Evolutionary conservation across 208 protist species (phyloP), one percentile per base, ranked within the genome.

Genomic region (Wallacemonas sp.): DNA sequence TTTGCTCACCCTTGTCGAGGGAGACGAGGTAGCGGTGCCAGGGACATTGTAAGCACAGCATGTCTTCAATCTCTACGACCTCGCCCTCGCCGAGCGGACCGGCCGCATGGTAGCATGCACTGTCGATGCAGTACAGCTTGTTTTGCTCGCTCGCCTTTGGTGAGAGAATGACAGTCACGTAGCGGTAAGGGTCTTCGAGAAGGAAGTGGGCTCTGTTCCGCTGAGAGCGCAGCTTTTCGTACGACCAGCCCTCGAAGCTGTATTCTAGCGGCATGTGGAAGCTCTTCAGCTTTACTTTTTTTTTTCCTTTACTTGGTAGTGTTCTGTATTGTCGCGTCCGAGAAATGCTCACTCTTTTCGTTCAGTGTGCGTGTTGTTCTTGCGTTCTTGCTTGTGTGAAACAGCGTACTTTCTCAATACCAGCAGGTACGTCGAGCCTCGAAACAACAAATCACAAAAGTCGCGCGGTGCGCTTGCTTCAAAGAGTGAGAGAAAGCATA

Each of bases 161-260:
- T 6, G 55, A 60, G 44, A 95, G 77, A 34, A 95, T 62, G 26
- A 95, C 90, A 12, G 90, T 93, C 26, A 95, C 80, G 63, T 86
- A 95, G 21, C 86, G 84, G 34, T 85, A 87, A 0, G 86, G 86
- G 44, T 92, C 86, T 28, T 88, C 84, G 1, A 95, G 72, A 17
- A 95, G 74, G 64, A 95, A 92, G 60, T 95, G 90, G 21, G 87
- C 86, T 11, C 90, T 76, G 41, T 87, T 82, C 36, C 90, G 79
- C 75, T 93, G 84, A 44, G 61, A 24, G 0, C 81, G 79, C 8
- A 95, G 62, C 21, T 75, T 67, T 36, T 85, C 90, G 55, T 88
- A 84, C 2, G 84, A 90, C 87, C 90, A 95, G 41, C 86, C 84
- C 2, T 93, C 84, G 55, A 89, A 93, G 68, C 90, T 77, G 45